Evolutionary conservation across 768 basidiomycete species (phyloP), one percentile per base, ranked within the genome.

Genomic region (Rhodosporidiobolus sp.): DNA sequence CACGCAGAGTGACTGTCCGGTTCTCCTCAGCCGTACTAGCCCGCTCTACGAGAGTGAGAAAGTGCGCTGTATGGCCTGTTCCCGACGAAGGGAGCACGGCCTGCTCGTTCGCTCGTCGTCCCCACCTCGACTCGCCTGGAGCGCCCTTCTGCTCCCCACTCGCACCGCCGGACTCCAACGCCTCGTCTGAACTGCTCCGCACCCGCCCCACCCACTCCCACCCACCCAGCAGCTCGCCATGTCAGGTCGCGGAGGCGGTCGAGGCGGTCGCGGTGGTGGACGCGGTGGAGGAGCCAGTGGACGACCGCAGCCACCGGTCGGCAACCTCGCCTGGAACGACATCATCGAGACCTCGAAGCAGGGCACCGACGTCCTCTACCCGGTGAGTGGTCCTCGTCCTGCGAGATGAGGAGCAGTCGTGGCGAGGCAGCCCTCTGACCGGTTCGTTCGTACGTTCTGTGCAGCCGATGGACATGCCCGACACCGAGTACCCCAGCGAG

Each of bases 281-380:
- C 10, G 69, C 12, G 67, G 74, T 12, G 66, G 73, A 60, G 71
- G 62, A 11, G 63, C 67, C 1, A 52, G 59, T 5, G 68, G 73
- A 0, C 57, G 52, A 22, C 65, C 68, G 8, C 67, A 70, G 57
- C 65, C 68, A 2, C 69, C 73, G 11, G 54, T 76, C 30, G 74
- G 74, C 0, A 61, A 70, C 55, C 57, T 76, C 30, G 45, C 48
- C 28, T 76, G 48, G 57, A 14, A 19, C 14, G 74, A 76, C 26
- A 72, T 76, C 53, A 72, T 76, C 55, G 54, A 32, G 2, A 30
- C 53, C 14, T 72, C 70, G 2, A 69, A 70, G 19, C 50, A 69
- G 14, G 70, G 68, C 8, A 72, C 74, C 5, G 74, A 67, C 24
- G 58, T 76, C 3, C 62, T 76, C 26, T 76, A 76, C 58, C 74